Percentiles rank a stretch among this genome's conserved stretches.
Conservation (phyloP, 148 eudicot genomes). For the Diospyros lotus region DNA sequence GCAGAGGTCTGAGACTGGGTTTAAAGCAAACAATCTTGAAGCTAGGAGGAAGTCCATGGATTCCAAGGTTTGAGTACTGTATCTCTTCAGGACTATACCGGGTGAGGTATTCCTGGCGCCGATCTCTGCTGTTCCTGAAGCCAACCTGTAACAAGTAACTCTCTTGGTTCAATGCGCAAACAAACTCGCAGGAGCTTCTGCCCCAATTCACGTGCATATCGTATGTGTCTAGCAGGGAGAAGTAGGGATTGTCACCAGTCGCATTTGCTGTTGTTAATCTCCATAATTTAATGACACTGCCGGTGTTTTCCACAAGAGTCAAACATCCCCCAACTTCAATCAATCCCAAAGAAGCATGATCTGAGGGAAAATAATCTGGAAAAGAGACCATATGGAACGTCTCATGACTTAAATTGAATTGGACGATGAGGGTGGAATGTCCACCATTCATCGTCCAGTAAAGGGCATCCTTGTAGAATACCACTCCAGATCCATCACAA, state of each 20-base stretch:
- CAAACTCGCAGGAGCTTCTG: not conserved
- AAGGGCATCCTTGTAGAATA: constrained; percentile 6
- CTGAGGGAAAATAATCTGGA: not conserved
- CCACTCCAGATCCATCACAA: not conserved
- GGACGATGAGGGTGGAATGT: not conserved
- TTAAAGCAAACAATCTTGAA: not conserved
- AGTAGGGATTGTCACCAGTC: not conserved
- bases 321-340: not conserved
- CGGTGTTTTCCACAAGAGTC: not conserved
- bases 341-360: not conserved
- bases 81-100: not conserved
- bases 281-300: not conserved
- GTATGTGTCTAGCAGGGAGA: not conserved
- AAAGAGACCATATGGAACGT: not conserved
- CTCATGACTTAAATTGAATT: constrained; percentile 1
- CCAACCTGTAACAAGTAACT: constrained; percentile 4
- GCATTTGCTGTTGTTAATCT: not conserved
- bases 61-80: not conserved
- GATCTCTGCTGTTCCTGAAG: not conserved
- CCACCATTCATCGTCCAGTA: not conserved
- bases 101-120: not conserved
- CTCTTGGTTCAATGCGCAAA: not conserved
- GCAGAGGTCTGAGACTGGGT: constrained; percentile 4
- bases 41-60: not conserved
- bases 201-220: constrained; percentile 9